Evolutionary conservation across 805 yeast genomes (phyloP).

Genomic region (Candida ipomoeae): DNA sequence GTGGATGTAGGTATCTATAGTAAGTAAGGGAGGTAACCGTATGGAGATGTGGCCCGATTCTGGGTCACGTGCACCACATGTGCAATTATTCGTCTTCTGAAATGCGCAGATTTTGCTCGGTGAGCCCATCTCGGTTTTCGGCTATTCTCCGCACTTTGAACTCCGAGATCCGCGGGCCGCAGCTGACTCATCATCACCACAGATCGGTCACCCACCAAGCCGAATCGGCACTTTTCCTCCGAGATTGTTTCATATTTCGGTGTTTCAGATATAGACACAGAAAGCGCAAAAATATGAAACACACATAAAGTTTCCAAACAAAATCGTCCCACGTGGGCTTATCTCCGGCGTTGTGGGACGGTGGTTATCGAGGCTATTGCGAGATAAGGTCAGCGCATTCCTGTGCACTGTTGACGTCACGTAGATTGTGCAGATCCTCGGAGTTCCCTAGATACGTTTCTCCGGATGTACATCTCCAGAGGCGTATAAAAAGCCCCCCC

Average conservation of each 20-base stretch:
- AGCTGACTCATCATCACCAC: background rate
- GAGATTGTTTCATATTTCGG: no score
- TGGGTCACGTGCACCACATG: background rate
- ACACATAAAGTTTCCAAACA: no score
- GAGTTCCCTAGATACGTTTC: constrained; percentile 15
- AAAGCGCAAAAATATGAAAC: no score
- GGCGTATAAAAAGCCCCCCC: constrained; percentile 9
- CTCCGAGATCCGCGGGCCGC: background rate
- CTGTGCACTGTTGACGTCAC: constrained; percentile 15
- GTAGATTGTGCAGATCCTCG: constrained; percentile 14
- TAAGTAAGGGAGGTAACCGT: no score
- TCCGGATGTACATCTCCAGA: constrained; percentile 21
- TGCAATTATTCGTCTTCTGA: background rate
- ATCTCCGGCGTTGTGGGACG: background rate
- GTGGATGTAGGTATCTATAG: no score
- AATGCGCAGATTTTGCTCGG: background rate
- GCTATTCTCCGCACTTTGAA: background rate
- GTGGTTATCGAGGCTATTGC: background rate
- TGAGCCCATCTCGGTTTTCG: background rate
- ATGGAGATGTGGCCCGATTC: no score
- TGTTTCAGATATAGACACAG: no score
- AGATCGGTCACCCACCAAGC: no score
- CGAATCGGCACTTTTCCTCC: no score
- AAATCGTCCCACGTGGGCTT: no score
- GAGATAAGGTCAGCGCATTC: background rate